A percentile compares a stretch with the other conserved stretches of the same genome.
These are phyloP conservation scores for Trichoderma oligosporum DNA, from an alignment of 2,329 filamentous ascomycete species.

Conservation along the genomic window DNA sequence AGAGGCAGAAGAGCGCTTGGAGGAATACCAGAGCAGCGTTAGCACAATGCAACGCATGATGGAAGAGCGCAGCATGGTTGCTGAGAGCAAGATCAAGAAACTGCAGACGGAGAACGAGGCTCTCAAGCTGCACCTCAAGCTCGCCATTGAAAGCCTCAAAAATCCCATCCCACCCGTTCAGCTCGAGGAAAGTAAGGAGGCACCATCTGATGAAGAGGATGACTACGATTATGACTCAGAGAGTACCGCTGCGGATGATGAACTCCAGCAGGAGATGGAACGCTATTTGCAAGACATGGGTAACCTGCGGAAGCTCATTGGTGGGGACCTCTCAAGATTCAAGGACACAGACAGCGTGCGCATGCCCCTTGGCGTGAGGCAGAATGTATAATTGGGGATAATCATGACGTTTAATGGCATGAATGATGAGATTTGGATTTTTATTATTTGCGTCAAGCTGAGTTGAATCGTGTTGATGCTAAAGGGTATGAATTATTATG, in stretches of 20 bases:
- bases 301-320: slow-evolving; percentile 61
- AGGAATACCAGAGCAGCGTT: slow-evolving; percentile 92
- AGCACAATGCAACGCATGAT: slow-evolving; percentile 88
- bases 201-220: slow-evolving; percentile 42
- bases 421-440: background rate
- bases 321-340: slow-evolving; percentile 71
- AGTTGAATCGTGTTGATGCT: background rate
- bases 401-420: background rate
- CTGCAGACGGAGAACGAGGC: slow-evolving; percentile 89
- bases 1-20: slow-evolving; percentile 76
- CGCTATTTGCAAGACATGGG: slow-evolving; percentile 78
- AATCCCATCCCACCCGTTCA: slow-evolving; percentile 74
- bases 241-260: slow-evolving; percentile 47
- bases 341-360: slow-evolving; percentile 58
- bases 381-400: slow-evolving; percentile 36
- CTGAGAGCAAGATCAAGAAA: slow-evolving; percentile 89
- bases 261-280: slow-evolving; percentile 82
- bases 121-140: slow-evolving; percentile 77
- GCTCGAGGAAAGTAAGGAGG: slow-evolving; percentile 31
- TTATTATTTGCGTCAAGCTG: background rate
- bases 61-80: slow-evolving; percentile 88
- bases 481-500: background rate
- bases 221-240: slow-evolving; percentile 56
- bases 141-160: slow-evolving; percentile 80
- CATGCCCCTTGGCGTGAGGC: slow-evolving; percentile 44